Evolutionary conservation across 768 basidiomycete genomes (phyloP).

Genomic region (Leccinum variicolor): DNA sequence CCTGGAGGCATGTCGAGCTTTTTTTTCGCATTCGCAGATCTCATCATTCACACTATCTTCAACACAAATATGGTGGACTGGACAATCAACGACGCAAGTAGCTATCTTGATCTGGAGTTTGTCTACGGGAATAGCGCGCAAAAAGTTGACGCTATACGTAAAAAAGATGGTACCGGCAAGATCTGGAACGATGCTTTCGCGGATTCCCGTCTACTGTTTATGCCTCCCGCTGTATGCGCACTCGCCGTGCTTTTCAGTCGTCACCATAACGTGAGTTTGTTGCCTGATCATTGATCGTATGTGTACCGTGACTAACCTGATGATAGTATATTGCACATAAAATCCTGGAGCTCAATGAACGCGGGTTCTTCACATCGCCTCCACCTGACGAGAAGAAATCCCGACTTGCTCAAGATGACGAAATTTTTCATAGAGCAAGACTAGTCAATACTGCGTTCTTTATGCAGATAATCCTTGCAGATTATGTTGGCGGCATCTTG

Average conservation of each 20-base stretch:
- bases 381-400: conserved; percentile 15
- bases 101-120: conserved; percentile 73
- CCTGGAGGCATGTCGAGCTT: conserved; percentile 68
- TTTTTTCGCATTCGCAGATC: conserved; percentile 77
- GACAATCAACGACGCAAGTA: conserved; percentile 60
- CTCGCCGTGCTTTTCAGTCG: conserved; percentile 65
- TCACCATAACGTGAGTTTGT: conserved; percentile 63
- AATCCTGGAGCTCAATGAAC: conserved; percentile 68
- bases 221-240: conserved; percentile 70
- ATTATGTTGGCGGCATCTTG: conserved; percentile 75
- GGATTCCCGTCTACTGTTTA: conserved; percentile 58
- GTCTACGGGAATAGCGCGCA: conserved; percentile 62
- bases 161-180: conserved; percentile 61
- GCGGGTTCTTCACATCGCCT: conserved; percentile 38
- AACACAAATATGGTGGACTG: conserved; percentile 48
- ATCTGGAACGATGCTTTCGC: conserved; percentile 69
- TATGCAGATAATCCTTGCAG: conserved; percentile 64
- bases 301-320: conserved; percentile 7
- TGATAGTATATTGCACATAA: conserved; percentile 65
- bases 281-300: background rate
- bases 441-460: conserved; percentile 73
- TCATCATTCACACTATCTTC: conserved; percentile 75
- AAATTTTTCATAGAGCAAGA: conserved; percentile 71
- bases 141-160: conserved; percentile 49
- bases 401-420: conserved; percentile 58